Evolutionary conservation across 163 green algal species (phyloP), one percentile per base, ranked within the genome.

Genomic region (Scenedesmus sp.): DNA sequence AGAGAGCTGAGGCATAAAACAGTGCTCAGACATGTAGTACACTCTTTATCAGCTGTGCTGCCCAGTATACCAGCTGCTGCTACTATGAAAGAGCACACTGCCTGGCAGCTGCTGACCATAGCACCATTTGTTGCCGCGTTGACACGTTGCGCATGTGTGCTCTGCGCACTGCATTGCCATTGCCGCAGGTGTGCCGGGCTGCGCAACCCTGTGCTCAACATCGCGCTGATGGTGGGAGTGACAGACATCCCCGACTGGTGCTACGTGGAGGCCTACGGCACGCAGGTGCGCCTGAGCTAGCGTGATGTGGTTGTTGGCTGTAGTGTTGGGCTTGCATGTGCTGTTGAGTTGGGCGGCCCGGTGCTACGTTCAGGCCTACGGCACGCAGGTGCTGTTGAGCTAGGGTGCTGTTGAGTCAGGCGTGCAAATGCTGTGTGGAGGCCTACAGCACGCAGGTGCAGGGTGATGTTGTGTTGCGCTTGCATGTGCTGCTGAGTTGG

Each of bases 201-300:
- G 91, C 96, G 97, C 82, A 99, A 99, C 94, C 98, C 98, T 4
- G 98, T 99, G 54, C 96, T 96, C 91, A 98, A 99, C 93, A 93
- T 99, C 12, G 92, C 91, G 1, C 91, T 97, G 67, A 99, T 99
- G 98, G 93, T 96, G 4, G 92, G 95, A 1, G 70, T 95, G 10
- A 95, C 93, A 8, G 97, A 99, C 93, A 98, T 99, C 67, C 95
- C 97, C 4, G 98, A 99, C 93, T 99, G 98, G 98, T 97, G 94
- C 93, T 99, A 95, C 74, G 94, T 98, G 67, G 98, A 99, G 94
- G 94, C 94, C 8, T 95, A 95, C 77, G 98, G 97, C 52, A 93
- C 76, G 7, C 85, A 96, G 94, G 95, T 95, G 20, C 54, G 94
- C 1, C 9, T 59, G 34, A 46, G 34, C 34, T 46, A 46, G 34